Percentiles rank a stretch among this genome's conserved stretches.
Evolutionary conservation across 2,329 filamentous ascomycete species (phyloP).

Genomic region (Aspergillus brunneoviolaceus): DNA sequence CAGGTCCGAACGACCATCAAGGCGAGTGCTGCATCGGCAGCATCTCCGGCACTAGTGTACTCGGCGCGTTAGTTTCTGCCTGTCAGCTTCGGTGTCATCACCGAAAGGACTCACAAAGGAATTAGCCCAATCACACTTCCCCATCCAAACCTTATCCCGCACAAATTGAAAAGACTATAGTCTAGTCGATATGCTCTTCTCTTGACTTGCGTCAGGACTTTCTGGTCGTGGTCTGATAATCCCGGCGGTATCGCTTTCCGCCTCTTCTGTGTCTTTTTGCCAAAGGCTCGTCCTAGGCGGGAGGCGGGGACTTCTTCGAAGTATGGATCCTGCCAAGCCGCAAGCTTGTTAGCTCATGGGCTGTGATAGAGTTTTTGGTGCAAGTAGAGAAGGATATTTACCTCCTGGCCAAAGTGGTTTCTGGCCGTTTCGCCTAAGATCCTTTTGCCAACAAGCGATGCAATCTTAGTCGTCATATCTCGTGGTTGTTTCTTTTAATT

Average conservation of each 20-base stretch:
- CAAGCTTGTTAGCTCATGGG: constrained; percentile 6
- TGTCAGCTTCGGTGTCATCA: not conserved
- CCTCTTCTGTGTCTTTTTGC: constrained; percentile 74
- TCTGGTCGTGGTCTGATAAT: constrained; percentile 76
- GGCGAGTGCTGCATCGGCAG: constrained; percentile 70
- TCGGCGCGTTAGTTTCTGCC: not conserved
- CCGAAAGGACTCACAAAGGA: constrained; percentile 67
- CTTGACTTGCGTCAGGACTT: constrained; percentile 82
- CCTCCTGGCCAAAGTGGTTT: constrained; percentile 45
- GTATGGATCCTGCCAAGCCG: constrained; percentile 71
- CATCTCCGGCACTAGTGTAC: constrained; percentile 66
- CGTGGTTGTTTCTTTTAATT: constrained; percentile 23
- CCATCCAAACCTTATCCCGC: constrained; percentile 86
- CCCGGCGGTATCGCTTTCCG: constrained; percentile 82
- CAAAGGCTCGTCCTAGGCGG: constrained; percentile 62
- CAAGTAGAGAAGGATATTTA: constrained; percentile 20
- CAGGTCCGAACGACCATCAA: constrained; percentile 73
- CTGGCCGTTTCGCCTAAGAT: constrained; percentile 39
- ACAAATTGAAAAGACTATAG: constrained; percentile 76
- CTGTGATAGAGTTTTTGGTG: not conserved
- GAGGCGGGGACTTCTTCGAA: constrained; percentile 80
- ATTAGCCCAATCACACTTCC: constrained; percentile 79
- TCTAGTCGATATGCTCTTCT: constrained; percentile 82
- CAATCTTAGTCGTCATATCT: constrained; percentile 31
- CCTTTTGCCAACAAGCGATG: constrained; percentile 33